Base-by-base conservation (phyloP, 768 basidiomycete species). In the Naganishia antarctica region DNA sequence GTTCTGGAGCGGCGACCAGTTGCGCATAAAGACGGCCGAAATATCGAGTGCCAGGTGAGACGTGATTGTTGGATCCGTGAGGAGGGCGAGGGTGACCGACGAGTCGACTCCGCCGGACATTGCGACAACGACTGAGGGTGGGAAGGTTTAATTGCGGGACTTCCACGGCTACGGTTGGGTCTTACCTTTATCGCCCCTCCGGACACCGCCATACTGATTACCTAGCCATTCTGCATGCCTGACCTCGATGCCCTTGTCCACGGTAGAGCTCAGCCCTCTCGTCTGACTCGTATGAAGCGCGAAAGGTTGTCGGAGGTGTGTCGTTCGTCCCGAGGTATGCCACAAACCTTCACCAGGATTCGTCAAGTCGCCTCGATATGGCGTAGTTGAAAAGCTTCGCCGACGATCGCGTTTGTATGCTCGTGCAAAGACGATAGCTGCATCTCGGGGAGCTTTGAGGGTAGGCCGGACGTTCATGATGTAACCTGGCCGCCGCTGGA, bases 31-130 rank as follows among this genome's bases (percentile, higher is more conserved):
- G 0, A 96, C 83, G 4, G 90, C 90, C 43, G 88, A 87, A 1
- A 94, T 81, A 71, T 91, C 85, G 68, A 85, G 88, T 7, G 44
- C 31, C 1, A 64, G 41, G 34, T 26, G 21, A 31, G 61, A 44
- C 4, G 46, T 34, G n/a, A 57, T 60, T 40, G 21, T 12, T 43
- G 61, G 64, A n/a, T 61, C 48, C 15, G 86, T 81, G 23, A 96
- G 79, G 9, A 96, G 78, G 64, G 82, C 81, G n/a, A 92, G 89
- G 1, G 89, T 80, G 12, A 94, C 90, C 1, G 90, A 91, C 4
- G 91, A 94, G 75, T 98, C 93, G 13, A 97, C 92, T 3, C 93
- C 93, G 28, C 93, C 93, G 0, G 90, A 93, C 89, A 96, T 92
- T 23, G 89, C 91, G 8, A 94, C 84, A 6, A 89, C 84, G 49